phyloP scores from a whole-genome alignment of 2,329 filamentous ascomycete genomes.

The Ophiocordyceps camponoti-rufipedis region DNA sequence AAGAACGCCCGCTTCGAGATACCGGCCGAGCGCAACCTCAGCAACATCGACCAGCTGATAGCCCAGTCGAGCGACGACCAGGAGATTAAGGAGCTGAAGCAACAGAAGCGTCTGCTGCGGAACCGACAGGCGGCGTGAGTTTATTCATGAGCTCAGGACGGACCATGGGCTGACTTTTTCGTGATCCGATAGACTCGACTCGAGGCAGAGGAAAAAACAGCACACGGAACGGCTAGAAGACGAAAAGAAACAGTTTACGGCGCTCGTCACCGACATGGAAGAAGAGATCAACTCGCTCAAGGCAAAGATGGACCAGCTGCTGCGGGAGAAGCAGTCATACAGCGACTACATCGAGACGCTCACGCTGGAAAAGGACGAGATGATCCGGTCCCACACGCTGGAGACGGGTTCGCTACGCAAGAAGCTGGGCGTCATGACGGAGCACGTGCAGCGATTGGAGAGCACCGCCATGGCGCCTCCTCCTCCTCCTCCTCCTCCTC shows the following conservation, averaged over 20 bases:
- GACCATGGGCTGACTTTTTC: not conserved
- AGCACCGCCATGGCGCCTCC: conserved; percentile 24
- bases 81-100: conserved; percentile 94
- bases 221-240: conserved; percentile 93
- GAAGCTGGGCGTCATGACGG: conserved; percentile 69
- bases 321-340: conserved; percentile 56
- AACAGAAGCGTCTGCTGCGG: conserved; percentile 84
- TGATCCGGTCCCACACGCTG: conserved; percentile 73
- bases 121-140: conserved; percentile 93
- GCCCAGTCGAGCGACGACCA: conserved; percentile 74
- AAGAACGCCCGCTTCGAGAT: conserved; percentile 99
- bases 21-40: conserved; percentile 77
- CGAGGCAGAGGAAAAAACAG: conserved; percentile 91
- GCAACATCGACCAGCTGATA: conserved; percentile 90
- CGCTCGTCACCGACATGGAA: conserved; percentile 59
- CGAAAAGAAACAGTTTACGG: conserved; percentile 84
- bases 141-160: conserved; percentile 4
- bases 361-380: conserved; percentile 76
- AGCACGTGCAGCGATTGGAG: conserved; percentile 55
- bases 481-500: conserved; percentile 34
- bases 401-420: conserved; percentile 85
- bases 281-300: conserved; percentile 55
- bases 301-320: conserved; percentile 50
- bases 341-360: conserved; percentile 59
- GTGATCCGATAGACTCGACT: conserved; percentile 53